Conservation (phyloP, 2,329 filamentous ascomycete species). For the Sarocladiaceae sp. region DNA sequence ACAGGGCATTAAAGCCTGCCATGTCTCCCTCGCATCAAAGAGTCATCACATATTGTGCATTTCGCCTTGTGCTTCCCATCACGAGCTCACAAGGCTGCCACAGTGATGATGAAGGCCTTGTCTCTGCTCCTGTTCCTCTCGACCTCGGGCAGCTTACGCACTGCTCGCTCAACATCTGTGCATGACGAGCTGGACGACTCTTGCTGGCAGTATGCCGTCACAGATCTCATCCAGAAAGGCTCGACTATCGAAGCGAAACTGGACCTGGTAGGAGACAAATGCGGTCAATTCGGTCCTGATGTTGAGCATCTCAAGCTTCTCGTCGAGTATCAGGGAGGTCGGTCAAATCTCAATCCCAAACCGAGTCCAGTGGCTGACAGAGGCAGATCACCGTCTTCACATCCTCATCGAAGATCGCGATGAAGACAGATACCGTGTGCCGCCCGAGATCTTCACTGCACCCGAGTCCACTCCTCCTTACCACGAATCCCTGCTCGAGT, state of each 20-base stretch:
- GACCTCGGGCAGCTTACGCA: not conserved
- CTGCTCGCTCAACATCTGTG: not conserved
- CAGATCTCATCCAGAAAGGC: slow-evolving; percentile 42
- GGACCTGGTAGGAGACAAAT: slow-evolving; percentile 17
- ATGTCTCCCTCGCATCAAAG: no score
- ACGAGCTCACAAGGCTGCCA: no score
- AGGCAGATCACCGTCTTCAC: slow-evolving; percentile 50
- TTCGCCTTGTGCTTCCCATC: no score
- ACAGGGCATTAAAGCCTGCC: no score
- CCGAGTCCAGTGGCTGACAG: not conserved
- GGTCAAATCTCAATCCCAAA: not conserved
- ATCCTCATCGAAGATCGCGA: slow-evolving; percentile 62
- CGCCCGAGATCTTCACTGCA: slow-evolving; percentile 56
- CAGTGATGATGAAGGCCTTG: no score
- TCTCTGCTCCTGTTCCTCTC: no score
- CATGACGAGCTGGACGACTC: not conserved
- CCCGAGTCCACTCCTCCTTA: slow-evolving; percentile 27
- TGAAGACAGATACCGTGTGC: slow-evolving; percentile 61
- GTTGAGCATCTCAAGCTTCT: slow-evolving; percentile 36
- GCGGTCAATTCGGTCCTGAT: slow-evolving; percentile 19
- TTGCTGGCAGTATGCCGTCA: slow-evolving; percentile 61
- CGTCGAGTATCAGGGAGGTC: slow-evolving; percentile 58
- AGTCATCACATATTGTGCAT: no score
- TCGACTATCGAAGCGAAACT: slow-evolving; percentile 41
- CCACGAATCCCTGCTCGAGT: slow-evolving; percentile 34